Percentiles rank a stretch among this genome's conserved stretches.
These are phyloP conservation scores for Phoma sp. DNA, from an alignment of 2,329 filamentous ascomycete species.

Conservation along the genomic window DNA sequence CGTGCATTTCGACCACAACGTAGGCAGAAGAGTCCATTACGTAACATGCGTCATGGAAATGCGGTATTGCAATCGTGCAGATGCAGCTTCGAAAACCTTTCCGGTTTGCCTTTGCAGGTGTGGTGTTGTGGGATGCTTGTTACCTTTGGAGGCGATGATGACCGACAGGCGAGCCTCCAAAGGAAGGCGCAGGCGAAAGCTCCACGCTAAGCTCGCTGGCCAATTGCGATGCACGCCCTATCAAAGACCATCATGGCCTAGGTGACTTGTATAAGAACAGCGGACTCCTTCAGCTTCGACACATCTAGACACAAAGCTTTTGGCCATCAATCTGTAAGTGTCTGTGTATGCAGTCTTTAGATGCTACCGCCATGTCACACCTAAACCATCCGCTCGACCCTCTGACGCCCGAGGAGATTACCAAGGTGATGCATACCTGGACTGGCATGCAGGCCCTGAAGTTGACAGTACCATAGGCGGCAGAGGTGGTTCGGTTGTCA, in stretches of 20 bases:
- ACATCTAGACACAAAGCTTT: no score
- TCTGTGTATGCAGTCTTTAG: no score
- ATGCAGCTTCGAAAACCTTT: not conserved
- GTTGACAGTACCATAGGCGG: slow-evolving; percentile 18
- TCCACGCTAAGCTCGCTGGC: not conserved
- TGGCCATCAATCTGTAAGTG: no score
- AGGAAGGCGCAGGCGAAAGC: slow-evolving; percentile 7
- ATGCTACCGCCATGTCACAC: not conserved
- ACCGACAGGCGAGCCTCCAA: slow-evolving; percentile 4
- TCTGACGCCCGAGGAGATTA: slow-evolving; percentile 12
- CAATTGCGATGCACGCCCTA: slow-evolving; percentile 2
- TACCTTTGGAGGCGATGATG: slow-evolving; percentile 15
- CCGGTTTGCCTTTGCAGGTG: slow-evolving; percentile 12
- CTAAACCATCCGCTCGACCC: slow-evolving; percentile 17
- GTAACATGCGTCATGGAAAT: not conserved
- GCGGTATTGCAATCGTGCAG: not conserved
- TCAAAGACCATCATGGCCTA: not conserved
- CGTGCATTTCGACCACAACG: not conserved
- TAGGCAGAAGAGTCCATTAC: not conserved
- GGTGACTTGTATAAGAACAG: not conserved
- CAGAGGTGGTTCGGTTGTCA: slow-evolving; percentile 46
- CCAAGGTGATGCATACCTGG: not conserved
- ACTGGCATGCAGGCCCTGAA: no score
- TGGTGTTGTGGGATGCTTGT: slow-evolving; percentile 1
- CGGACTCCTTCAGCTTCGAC: not conserved